Conservation (phyloP, 2,329 filamentous ascomycete genomes). For the Eutypella sp. region DNA sequence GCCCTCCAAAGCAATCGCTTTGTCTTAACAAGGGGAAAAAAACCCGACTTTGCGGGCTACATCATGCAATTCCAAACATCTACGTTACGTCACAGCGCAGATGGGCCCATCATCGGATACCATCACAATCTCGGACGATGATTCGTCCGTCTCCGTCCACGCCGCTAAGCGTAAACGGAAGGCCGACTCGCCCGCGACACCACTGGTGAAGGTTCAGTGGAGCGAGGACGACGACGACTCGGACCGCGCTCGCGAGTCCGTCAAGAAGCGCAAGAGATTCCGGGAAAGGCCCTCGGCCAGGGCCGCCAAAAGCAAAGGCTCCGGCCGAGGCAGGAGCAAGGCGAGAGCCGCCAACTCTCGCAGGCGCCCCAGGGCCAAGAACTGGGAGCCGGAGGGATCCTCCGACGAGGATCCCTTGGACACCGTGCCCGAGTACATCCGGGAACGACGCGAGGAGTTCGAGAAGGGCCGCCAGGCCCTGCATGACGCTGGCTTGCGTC, state of each 20-base stretch:
- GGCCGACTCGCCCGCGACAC: background rate
- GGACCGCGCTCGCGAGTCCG: constrained; percentile 9
- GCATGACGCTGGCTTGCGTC: constrained; percentile 62
- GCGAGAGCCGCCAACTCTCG: constrained; percentile 9
- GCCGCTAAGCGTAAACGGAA: constrained; percentile 20
- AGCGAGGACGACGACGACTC: constrained; percentile 21
- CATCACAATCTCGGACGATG: constrained; percentile 22
- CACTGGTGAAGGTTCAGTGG: constrained; percentile 21
- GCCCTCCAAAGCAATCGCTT: background rate
- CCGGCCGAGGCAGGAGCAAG: constrained; percentile 17
- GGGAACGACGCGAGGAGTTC: constrained; percentile 62
- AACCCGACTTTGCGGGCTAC: too few species aligned
- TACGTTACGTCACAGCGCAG: background rate
- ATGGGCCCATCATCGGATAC: constrained; percentile 14
- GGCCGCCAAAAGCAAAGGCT: too few species aligned
- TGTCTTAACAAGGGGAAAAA: too few species aligned
- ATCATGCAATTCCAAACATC: too few species aligned
- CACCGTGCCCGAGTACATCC: constrained; percentile 68
- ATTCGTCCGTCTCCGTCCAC: constrained; percentile 18
- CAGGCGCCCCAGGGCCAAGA: constrained; percentile 7
- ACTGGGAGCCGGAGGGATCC: constrained; percentile 25
- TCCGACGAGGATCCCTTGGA: constrained; percentile 41
- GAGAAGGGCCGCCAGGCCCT: constrained; percentile 56
- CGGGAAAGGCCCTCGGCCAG: constrained; percentile 5
- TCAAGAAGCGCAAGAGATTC: constrained; percentile 20